phyloP scores from a whole-genome alignment of 179 eudicot genomes.

The Beta lomatogona region DNA sequence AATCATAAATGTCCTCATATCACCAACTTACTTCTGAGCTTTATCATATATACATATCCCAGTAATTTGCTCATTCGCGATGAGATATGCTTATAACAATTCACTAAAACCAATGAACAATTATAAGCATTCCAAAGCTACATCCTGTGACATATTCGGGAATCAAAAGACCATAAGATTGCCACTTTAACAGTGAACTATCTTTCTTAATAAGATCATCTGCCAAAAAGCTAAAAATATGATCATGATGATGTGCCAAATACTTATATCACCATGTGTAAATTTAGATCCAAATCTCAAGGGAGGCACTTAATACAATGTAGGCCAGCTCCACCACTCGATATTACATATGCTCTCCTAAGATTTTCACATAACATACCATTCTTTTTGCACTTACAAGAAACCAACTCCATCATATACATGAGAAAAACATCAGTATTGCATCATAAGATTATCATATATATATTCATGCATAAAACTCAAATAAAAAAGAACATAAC shows the following conservation, averaged over 20 bases:
- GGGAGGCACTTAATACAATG: background rate
- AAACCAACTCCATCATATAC: no score
- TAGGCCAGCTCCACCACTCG: background rate
- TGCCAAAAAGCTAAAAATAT: no score
- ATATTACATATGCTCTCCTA: background rate
- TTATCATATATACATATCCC: background rate
- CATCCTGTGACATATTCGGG: background rate
- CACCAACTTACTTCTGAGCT: background rate
- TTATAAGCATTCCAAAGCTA: background rate
- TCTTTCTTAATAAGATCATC: no score
- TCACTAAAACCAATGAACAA: background rate
- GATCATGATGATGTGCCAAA: background rate
- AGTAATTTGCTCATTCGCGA: conserved; percentile 26
- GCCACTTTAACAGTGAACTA: no score
- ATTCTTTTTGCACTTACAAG: background rate
- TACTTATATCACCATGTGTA: background rate
- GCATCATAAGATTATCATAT: background rate
- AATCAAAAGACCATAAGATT: background rate
- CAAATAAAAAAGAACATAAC: no score
- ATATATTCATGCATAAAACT: background rate
- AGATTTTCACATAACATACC: background rate
- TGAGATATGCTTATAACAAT: background rate
- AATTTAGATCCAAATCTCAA: background rate
- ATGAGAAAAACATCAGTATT: background rate
- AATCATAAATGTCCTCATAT: background rate